Evolutionary conservation across 352 stramenopile genomes (phyloP), one percentile per base, ranked within the genome.

Genomic region (Pythium graminicola): DNA sequence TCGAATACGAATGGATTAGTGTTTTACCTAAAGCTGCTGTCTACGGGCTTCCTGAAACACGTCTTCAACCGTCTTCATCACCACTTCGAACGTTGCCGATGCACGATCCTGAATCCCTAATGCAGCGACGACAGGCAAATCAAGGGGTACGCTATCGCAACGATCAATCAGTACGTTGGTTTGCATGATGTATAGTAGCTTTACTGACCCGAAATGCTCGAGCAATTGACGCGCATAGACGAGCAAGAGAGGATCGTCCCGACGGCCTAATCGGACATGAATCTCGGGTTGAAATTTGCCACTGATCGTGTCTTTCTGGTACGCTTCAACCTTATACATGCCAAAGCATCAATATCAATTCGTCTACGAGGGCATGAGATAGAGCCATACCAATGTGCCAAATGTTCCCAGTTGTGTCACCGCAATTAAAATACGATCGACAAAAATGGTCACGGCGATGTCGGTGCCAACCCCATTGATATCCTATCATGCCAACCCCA

Each of bases 361-460:
- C n/a, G n/a, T n/a, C n/a, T n/a, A n/a, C n/a, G n/a, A n/a, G n/a
- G n/a, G n/a, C n/a, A n/a, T n/a, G 13, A 23, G 29, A 24, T 33
- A 17, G 10, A 14, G 8, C 46, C 57, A 2, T 62, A 93, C 80
- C 61, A 93, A 45, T 5, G 82, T 91, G 51, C 78, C 82, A 33
- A 93, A 91, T 0, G 80, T 93, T 42, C 72, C 78, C 38, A 93
- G 49, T 54, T 93, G 82, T 17, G 80, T 90, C 54, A 89, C 78
- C 4, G 59, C 70, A 42, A 93, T 86, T 64, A 93, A 89, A 39
- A 93, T 49, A n/a, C 81, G 80, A 64, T 93, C 79, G 4, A 60
- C 54, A 44, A 93, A 93, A 49, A 91, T 78, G 20, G 78, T 85
- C 32, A 93, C 64, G 26, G 74, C 76, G 24, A 93, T 51, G 33